Evolutionary conservation across 1,139 yeast genomes (phyloP), one percentile per base, ranked within the genome.

Genomic region (Geotrichum cucujoidarum): DNA sequence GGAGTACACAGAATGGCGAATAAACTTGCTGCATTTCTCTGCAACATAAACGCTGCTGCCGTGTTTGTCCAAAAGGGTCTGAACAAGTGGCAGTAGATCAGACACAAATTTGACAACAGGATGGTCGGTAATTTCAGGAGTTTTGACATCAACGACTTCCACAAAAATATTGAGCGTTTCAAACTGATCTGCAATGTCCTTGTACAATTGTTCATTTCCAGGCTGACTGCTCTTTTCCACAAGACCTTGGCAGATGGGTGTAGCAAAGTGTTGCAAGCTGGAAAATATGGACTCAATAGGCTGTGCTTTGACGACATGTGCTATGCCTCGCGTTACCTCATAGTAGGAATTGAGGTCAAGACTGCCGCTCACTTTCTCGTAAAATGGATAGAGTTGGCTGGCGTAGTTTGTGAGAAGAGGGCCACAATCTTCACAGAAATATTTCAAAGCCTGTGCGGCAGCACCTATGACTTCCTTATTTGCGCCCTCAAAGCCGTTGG

Each of bases 371-470:
- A 90, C 77, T 57, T 78, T 82, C 48, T 78, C 78, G 65, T 87
- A 92, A 55, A 92, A 81, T 54, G 80, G 73, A 58, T 82, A 81
- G 48, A 92, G 71, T 62, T 88, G 95, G 48, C 82, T 89, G 59
- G 88, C 71, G 62, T 78, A 86, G 48, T 77, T 76, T 27, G 82
- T 78, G 56, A 92, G 71, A 18, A 81, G 71, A 14, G 68, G 48
- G 0, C 95, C 77, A 62, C 98, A 94, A 66, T 94, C 98, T 60
- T 86, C 86, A 69, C 97, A 90, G 61, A 92, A 87, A 62, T 81
- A 90, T 90, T 88, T 88, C 59, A 92, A 74, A 0, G 99, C 95
- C 65, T 87, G 92, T 0, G 97, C 85, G 0, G 97, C 89, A 0
- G 98, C 97, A 45, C 82, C 77, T 29, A 83, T 73, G 32, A 87